Base-by-base conservation (phyloP, 345 rosid genomes). In the Citrus inodora region DNA sequence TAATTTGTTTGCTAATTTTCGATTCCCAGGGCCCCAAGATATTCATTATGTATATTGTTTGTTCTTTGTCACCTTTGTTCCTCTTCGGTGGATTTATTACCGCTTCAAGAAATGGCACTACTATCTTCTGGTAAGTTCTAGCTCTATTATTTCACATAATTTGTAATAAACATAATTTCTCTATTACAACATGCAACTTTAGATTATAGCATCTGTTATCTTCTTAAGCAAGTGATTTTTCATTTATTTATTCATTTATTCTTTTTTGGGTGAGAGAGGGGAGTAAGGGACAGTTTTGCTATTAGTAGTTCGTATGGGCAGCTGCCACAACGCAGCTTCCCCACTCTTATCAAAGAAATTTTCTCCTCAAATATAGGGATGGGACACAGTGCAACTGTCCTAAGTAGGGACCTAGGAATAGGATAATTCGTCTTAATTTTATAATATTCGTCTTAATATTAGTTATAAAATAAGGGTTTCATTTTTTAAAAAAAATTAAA, bases 101-200 rank as follows among this genome's bases (percentile, higher is more conserved):
- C 90, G 99, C 80, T 93, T 82, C 85, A 95, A 95, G 89, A 95
- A 95, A 86, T 91, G 95, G 99, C 99, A 95, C 82, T 95, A 95
- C 82, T 95, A 93, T 87, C 98, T 95, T 76, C 90, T 95, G 90
- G 99, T 95, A 87, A 87, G 83, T 66, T 60, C 78, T 40, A 82
- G 84, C 72, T 63, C 75, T 40, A 46, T 37, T 74, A 32, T 42
- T 42, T 42, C 48, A 42, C 4, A 11, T 42, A 42, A 42, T 42
- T 10, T 42, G 42, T 38, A 38, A 38, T 38, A 38, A 38, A 9
- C 42, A 38, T 9, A 42, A 42, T 42, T 10, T 42, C 48, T 42
- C 13, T 42, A 42, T 2, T 10, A 42, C 14, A 42, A 10, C 16
- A 42, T 42, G 11, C n/a, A n/a, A 32, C 16, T 63, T 32, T 32